Base-by-base conservation (phyloP, 2,329 filamentous ascomycete genomes). In the Phialophora macrospora region DNA sequence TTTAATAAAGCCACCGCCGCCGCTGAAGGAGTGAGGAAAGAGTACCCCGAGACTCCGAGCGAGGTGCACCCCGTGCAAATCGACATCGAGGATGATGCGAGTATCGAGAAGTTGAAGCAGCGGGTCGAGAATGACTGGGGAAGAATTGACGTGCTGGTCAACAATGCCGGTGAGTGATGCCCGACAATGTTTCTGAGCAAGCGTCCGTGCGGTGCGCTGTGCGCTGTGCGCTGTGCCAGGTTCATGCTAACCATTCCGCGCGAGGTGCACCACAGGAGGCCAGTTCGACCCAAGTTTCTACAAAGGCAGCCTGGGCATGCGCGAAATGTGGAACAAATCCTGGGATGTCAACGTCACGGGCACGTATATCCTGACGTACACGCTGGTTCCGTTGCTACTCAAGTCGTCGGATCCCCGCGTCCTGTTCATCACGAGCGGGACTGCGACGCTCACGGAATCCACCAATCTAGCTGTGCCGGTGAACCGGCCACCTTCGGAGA, bases 11-110 rank as follows among this genome's bases (percentile, higher is more conserved):
- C 80, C 22, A 74, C 85, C 0, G 72, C 72, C 1, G 85, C 85
- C 2, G 78, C 84, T 38, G 62, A 74, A 1, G 68, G 75, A 1
- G 67, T 86, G 3, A 71, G 78, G 34, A 68, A 72, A 3, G 81
- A 85, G 60, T 72, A 78, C 6, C 74, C 82, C 0, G 57, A 74
- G 0, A 77, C 80, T 0, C 59, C 74, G 12, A 84, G 78, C 65
- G 77, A 79, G 34, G 57, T 70, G 20, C 58, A 22, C 11, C 67
- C 79, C 0, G 60, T 88, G 0, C 81, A 84, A 66, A 74, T 88
- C 55, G 85, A 89, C 71, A 75, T 88, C 20, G 75, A 77, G 46
- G 78, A 80, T 20, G 85, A 88, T 71, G 74, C 77, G 0, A 85
- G 83, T 0, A 86, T 88, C 65, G 68, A 79, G 2, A 73, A 73